Evolutionary conservation across 2,329 filamentous ascomycete species (phyloP), one percentile per base, ranked within the genome.

Genomic region (Sporothrix euskadiensis): DNA sequence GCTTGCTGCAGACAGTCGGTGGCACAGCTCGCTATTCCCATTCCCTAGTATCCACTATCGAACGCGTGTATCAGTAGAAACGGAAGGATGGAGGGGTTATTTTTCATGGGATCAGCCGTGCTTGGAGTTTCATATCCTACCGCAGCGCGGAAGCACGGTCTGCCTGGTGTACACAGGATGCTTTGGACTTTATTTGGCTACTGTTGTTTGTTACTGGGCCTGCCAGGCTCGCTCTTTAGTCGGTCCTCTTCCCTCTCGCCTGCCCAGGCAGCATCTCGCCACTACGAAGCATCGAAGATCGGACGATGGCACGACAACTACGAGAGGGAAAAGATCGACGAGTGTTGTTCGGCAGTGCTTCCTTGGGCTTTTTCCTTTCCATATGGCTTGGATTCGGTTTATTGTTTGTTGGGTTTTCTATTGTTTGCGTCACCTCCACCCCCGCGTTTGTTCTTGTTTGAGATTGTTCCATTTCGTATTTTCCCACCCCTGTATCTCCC

Each of bases 21-120:
- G 71, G 9, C 54, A 73, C 63, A 66, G 35, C 52, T 49, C 19
- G 44, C 14, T 49, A 49, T 59, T n/a, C 35, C 22, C 56, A 49
- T 59, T n/a, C 35, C 22, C 56, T 39, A 22, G 39, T 71, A 57
- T 63, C 30, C 57, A 30, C n/a, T 52, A 19, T 54, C 69, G 69
- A 22, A 57, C 39, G 69, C 59, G 66, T 74, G 74, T 74, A 74
- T 73, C 65, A 74, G 56, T 75, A 71, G 70, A 30, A 30, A 72
- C 30, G 70, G 39, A 69, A 63, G 22, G 59, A 54, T 65, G 22
- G 32, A 39, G 69, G 19, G 22, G 59, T 30, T 47, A 19, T 30
- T 47, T 39, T 49, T 30, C 35, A 49, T 68, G 19, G 56, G 49
- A 26, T 35, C 35, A 3, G 49, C 49, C 72, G 69, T 75, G 63